Evolutionary conservation across 2,329 filamentous ascomycete species (phyloP), one percentile per base, ranked within the genome.

Genomic region (Tolypocladium amazonense): DNA sequence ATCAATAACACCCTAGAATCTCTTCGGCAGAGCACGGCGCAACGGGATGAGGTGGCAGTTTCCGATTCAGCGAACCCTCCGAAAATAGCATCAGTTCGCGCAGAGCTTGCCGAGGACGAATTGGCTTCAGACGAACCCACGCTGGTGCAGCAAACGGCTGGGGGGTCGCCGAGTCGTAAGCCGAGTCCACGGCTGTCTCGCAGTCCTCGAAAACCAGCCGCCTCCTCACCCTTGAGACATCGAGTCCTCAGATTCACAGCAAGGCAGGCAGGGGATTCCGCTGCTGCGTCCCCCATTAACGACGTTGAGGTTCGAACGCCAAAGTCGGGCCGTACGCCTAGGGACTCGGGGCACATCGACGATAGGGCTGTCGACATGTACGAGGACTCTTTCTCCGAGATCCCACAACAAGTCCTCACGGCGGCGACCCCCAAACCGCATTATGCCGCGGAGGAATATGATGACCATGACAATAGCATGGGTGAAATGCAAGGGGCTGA

Each of bases 321-420:
- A 23, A 20, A 55, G 45, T n/a, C 53, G 20, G 56, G 56, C 12
- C 59, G 54, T 25, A 50, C 56, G 38, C 60, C 20, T 56, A 37
- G 53, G 56, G 56, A 39, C 41, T 59, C 66, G 37, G 61, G 53
- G 6, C 55, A 45, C 12, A 57, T 63, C 0, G 67, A 66, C 3
- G 65, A 70, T 1, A 69, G 73, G 2, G 70, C 74, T 27, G 67
- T 71, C 2, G 70, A 69, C 45, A 56, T 69, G 35, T 81, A 82
- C 53, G 79, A 83, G 1, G 81, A 84, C 62, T 82, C 81, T 0
- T 85, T 84, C 63, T 84, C 81, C 0, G 80, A 82, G 57, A 81
- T 84, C 20, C 80, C 82, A 0, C 76, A 80, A 20, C 74, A 70
- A 4, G 71, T 83, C 2, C 75, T 84, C 4, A 75, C 73, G 18